phyloP scores from a whole-genome alignment of 768 basidiomycete species.

The Boletus eberwhitei region DNA sequence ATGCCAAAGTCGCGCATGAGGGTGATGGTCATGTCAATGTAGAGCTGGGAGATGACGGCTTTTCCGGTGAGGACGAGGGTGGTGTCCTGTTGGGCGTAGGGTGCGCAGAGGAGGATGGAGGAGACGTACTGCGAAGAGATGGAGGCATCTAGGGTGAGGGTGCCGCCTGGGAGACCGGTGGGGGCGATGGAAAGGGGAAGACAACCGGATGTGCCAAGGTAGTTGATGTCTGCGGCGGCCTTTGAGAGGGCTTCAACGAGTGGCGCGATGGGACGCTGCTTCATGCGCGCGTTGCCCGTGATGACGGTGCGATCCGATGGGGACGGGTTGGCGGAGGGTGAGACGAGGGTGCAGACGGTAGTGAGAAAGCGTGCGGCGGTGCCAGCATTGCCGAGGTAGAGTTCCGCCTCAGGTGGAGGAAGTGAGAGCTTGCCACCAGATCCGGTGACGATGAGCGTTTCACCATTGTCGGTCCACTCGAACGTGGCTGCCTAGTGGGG shows the following conservation, averaged over 20 bases:
- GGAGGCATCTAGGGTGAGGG: slow-evolving; percentile 84
- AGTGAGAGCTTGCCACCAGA: slow-evolving; percentile 77
- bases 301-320: slow-evolving; percentile 62
- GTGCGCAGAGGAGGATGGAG: slow-evolving; percentile 93
- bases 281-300: slow-evolving; percentile 98
- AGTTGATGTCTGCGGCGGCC: slow-evolving; percentile 78
- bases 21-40: slow-evolving; percentile 99
- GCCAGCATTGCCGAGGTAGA: slow-evolving; percentile 96
- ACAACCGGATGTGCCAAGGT: slow-evolving; percentile 77
- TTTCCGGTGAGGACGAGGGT: slow-evolving; percentile 90
- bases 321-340: slow-evolving; percentile 36
- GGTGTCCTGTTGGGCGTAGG: slow-evolving; percentile 82
- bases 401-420: slow-evolving; percentile 76
- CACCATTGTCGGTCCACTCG: slow-evolving; percentile 94
- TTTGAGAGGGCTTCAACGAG: slow-evolving; percentile 83
- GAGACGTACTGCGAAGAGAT: slow-evolving; percentile 99
- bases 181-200: slow-evolving; percentile 86
- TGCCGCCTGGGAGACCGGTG: slow-evolving; percentile 76
- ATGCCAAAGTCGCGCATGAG: slow-evolving; percentile 97
- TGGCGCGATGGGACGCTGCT: slow-evolving; percentile 95
- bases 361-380: slow-evolving; percentile 98
- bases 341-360: slow-evolving; percentile 90
- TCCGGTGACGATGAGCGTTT: slow-evolving; percentile 89
- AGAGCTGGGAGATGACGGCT: slow-evolving; percentile 96
- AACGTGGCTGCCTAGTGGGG: slow-evolving; percentile 77